Base-by-base conservation (phyloP, 2,329 filamentous ascomycete genomes). In the Simplicillium aogashimaense region DNA sequence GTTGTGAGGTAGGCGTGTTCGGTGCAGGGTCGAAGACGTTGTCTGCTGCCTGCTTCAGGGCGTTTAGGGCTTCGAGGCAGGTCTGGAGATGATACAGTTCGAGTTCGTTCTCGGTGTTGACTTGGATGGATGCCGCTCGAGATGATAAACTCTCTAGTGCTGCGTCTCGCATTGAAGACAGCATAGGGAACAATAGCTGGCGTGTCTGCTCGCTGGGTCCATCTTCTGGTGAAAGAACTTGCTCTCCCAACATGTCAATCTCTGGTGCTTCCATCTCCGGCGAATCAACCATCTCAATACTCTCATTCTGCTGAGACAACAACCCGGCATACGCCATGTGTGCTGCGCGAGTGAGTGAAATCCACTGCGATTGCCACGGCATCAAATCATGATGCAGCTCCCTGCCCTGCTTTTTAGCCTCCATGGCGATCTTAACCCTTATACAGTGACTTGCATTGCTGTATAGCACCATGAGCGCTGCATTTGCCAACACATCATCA, bases 381-480 rank as follows among this genome's bases (percentile, higher is more conserved):
- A 56, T 43, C 12, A 60, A 32, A n/a, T 57, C 50, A n/a, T 32
- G 41, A 14, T 44, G 46, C 12, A 55, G 40, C 13, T 35, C 36
- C 7, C 36, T 43, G 7, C 47, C 47, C 12, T 13, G 29, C 1
- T 35, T 31, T 12, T 46, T 47, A 12, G 54, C 51, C 4, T 45
- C 46, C 14, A 50, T 48, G 1, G 54, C 48, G 4, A 66, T 45
- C 15, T 52, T 52, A 2, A 66, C 58, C 2, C 63, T 56, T 8
- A 60, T 47, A 11, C 47, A 52, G 30, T 67, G 63, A 30, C 54
- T 65, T 0, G 56, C 60, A 0, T 57, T 61, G 0, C 54, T 60
- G 14, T 65, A 66, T 17, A 67, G 51, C 3, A 61, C 61, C 64
- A 67, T 67, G 9, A 67, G 44, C 1, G 63, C 57, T 0, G 63